phyloP scores from a whole-genome alignment of 176 grass and related monocot genomes.

The Oryza australiensis region DNA sequence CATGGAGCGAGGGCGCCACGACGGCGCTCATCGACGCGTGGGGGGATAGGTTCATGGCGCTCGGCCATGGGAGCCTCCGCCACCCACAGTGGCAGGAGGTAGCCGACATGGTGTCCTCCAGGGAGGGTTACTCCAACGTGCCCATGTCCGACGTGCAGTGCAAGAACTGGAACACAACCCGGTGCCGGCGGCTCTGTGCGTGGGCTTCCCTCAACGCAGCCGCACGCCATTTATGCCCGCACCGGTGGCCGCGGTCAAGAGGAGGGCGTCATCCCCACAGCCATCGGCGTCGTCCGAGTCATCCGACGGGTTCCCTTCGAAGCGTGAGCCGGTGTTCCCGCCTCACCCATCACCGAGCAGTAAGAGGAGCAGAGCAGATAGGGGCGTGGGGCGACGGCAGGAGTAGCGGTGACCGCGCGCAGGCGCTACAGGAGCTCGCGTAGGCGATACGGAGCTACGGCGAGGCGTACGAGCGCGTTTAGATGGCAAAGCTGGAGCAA shows the following conservation, averaged over 20 bases:
- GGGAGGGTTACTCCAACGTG: constrained; percentile 78
- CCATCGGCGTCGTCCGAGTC: constrained; percentile 55
- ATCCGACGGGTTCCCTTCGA: constrained; percentile 75
- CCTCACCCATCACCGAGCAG: constrained; percentile 49
- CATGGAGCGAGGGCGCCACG: constrained; percentile 95
- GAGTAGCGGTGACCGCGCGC: constrained; percentile 2
- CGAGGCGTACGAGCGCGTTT: constrained; percentile 76
- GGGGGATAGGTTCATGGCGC: constrained; percentile 87
- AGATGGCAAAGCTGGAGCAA: constrained; percentile 77
- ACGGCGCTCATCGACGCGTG: constrained; percentile 92
- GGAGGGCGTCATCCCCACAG: constrained; percentile 38
- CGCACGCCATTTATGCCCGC: constrained; percentile 45
- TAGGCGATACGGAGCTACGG: constrained; percentile 56
- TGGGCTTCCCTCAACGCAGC: constrained; percentile 64
- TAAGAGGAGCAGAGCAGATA: constrained; percentile 47
- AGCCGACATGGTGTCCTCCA: constrained; percentile 80
- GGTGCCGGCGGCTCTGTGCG: constrained; percentile 41
- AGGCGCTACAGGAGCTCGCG: constrained; percentile 54
- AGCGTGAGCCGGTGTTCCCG: background rate
- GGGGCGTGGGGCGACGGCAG: background rate
- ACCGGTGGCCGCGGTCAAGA: background rate
- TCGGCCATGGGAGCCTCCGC: constrained; percentile 86
- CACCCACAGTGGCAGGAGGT: constrained; percentile 99
- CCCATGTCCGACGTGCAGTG: constrained; percentile 87
- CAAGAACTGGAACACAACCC: constrained; percentile 70